Conservation (phyloP, 1,284 basidiomycete species). For the Irpex rosettiformis region DNA sequence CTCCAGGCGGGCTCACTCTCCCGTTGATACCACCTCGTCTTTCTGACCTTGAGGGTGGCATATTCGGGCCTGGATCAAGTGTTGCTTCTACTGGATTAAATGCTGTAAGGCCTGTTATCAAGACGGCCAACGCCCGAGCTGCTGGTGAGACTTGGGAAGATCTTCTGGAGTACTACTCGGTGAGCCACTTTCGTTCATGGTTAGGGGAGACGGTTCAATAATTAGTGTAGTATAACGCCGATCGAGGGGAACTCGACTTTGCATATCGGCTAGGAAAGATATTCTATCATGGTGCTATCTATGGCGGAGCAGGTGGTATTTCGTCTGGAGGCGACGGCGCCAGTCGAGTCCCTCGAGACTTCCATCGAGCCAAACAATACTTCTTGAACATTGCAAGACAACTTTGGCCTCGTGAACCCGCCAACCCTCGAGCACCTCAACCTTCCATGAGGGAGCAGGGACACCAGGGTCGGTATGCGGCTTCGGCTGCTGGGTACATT, state of each 20-base stretch:
- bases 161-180: constrained; percentile 87
- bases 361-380: constrained; percentile 71
- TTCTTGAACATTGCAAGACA: constrained; percentile 79
- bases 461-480: constrained; percentile 62
- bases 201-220: no score
- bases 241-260: constrained; percentile 82
- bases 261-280: constrained; percentile 87
- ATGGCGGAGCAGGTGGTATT: constrained; percentile 68
- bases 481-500: constrained; percentile 80
- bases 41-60: constrained; percentile 88
- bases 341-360: constrained; percentile 76
- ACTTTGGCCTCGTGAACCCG: constrained; percentile 78
- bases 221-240: constrained; percentile 76
- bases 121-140: constrained; percentile 76
- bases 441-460: constrained; percentile 46
- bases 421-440: constrained; percentile 45
- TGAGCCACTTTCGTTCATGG: no score
- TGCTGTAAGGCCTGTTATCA: constrained; percentile 70
- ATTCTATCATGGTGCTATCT: constrained; percentile 92
- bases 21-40: constrained; percentile 81
- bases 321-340: constrained; percentile 87
- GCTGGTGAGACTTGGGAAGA: constrained; percentile 92
- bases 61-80: constrained; percentile 91
- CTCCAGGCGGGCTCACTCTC: constrained; percentile 87
- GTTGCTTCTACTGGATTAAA: constrained; percentile 83